These are phyloP conservation scores for Phalaenopsis hybrid DNA, from an alignment of 116 monocot genomes.

Conservation along the genomic window DNA sequence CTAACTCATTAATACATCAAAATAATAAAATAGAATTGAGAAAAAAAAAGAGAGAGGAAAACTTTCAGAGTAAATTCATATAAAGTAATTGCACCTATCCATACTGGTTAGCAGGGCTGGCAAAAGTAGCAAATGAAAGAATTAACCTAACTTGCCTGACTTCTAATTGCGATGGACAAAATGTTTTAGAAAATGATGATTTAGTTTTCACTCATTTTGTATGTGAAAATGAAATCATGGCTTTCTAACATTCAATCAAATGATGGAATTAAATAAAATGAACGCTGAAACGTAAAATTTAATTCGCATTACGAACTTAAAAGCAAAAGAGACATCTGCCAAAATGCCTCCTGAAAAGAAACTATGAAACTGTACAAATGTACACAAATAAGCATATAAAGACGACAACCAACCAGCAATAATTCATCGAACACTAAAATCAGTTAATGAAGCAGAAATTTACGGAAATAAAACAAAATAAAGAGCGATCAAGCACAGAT, in stretches of 20 bases:
- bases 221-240: too few species aligned
- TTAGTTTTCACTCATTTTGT: too few species aligned
- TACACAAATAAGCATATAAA: background rate
- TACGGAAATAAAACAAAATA: background rate
- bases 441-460: background rate
- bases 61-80: background rate
- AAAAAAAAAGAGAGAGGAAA: background rate
- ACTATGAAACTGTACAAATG: background rate
- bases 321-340: background rate
- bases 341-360: background rate
- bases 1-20: background rate
- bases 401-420: background rate
- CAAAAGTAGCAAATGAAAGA: background rate
- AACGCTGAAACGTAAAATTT: background rate
- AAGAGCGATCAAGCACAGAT: background rate
- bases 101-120: background rate
- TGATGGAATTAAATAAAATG: too few species aligned
- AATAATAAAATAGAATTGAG: background rate
- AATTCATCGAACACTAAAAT: background rate
- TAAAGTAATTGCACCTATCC: background rate
- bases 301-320: background rate
- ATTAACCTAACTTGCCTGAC: background rate
- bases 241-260: too few species aligned
- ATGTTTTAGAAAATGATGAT: too few species aligned
- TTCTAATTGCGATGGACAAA: background rate